Evolutionary conservation across 1,284 basidiomycete genomes (phyloP), one percentile per base, ranked within the genome.

Genomic region (Omphalotus olearius): DNA sequence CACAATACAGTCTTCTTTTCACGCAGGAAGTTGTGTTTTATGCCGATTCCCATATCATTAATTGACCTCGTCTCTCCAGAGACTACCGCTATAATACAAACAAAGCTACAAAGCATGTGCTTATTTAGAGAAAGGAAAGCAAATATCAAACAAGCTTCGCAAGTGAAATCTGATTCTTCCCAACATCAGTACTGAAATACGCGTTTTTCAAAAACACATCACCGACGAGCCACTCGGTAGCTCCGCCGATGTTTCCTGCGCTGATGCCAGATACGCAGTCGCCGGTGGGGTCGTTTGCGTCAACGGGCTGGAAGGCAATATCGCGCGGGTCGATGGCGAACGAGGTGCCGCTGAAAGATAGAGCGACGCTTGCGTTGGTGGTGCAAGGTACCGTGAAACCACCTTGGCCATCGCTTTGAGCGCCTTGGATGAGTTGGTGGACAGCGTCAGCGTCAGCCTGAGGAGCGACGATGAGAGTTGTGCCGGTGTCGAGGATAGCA

Each of bases 361-460:
- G 69, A 0, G 86, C 79, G 50, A 95, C 72, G 45, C 66, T 75
- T 23, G 80, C 72, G 52, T 70, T 79, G 16, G 83, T 83, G 3
- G 79, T 85, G 71, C 91, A 94, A 1, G 91, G 90, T 51, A 94
- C 75, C 26, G 79, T 85, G 72, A 88, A 93, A 0, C 80, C 75
- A 42, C 85, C 85, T 56, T 85, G 75, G 1, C 76, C 75, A 60
- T 82, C 80, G 17, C 74, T 71, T 57, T 71, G 54, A 18, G 85
- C 75, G 41, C 91, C 91, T 1, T 74, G 68, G 62, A 91, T 91
- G 44, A 62, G 55, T 36, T 75, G 65, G 52, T 79, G 71, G 51
- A 82, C 69, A 1, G 81, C 74, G 6, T 66, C 64, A 11, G 87
- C 91, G 56, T 89, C 87, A 11, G 58, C 57, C 10, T 67, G 58